A percentile compares a stretch with the other conserved stretches of the same genome.
phyloP scores from a whole-genome alignment of 495 filamentous ascomycete genomes.

The Neurospora tetraspora region DNA sequence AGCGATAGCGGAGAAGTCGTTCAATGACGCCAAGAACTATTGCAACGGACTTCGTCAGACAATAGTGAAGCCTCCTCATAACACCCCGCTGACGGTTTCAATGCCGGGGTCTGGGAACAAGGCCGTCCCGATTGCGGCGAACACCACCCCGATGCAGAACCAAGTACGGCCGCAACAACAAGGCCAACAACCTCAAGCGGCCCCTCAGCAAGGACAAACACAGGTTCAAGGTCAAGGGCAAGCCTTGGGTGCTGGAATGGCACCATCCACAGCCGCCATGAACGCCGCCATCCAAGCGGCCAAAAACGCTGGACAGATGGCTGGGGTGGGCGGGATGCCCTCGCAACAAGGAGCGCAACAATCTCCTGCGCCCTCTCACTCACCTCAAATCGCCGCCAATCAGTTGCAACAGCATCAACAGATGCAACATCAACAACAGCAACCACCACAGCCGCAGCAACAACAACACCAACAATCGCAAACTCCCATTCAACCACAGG shows the following conservation, averaged over 20 bases:
- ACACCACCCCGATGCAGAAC: slow-evolving; percentile 16
- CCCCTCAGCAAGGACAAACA: slow-evolving; percentile 3
- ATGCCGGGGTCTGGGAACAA: slow-evolving; percentile 13
- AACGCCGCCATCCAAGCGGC: slow-evolving; percentile 44
- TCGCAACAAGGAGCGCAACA: slow-evolving; percentile 4
- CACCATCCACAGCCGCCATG: slow-evolving; percentile 25
- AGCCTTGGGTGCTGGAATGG: neutral
- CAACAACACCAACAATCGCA: slow-evolving; percentile 9
- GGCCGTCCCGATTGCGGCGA: slow-evolving; percentile 2
- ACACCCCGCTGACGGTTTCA: slow-evolving; percentile 8
- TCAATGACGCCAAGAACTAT: slow-evolving; percentile 23
- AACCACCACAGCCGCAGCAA: neutral
- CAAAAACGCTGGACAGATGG: slow-evolving; percentile 29
- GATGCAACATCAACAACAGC: slow-evolving; percentile 8
- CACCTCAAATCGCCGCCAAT: slow-evolving; percentile 15
- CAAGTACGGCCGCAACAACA: slow-evolving; percentile 2
- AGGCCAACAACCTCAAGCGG: slow-evolving; percentile 6
- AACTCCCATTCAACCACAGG: slow-evolving; percentile 5
- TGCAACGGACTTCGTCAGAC: slow-evolving; percentile 20
- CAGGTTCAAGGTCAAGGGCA: slow-evolving; percentile 21
- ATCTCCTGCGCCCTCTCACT: slow-evolving; percentile 6
- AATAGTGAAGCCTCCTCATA: slow-evolving; percentile 5
- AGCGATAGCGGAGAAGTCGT: slow-evolving; percentile 18
- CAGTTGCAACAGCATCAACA: neutral
- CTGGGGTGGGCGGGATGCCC: slow-evolving; percentile 14